phyloP scores from a whole-genome alignment of 306 rosid species.

The Sicyos baderoa region DNA sequence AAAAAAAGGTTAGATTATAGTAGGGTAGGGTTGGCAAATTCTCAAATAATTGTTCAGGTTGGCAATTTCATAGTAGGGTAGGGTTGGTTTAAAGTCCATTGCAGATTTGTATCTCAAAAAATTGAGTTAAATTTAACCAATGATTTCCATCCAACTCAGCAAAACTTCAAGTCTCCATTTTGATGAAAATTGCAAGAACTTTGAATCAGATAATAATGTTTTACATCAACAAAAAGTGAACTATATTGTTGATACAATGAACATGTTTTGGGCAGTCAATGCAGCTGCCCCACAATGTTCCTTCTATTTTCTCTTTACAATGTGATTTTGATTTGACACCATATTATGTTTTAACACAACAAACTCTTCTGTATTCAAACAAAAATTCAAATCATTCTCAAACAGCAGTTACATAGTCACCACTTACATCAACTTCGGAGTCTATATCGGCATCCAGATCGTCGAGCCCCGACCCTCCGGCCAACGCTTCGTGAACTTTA shows the following conservation, averaged over 20 bases:
- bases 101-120: no score
- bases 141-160: background rate
- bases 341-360: background rate
- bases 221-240: background rate
- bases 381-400: no score
- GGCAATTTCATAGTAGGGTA: no score
- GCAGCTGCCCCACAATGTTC: background rate
- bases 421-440: constrained; percentile 41
- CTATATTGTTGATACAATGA: background rate
- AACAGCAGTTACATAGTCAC: constrained; percentile 24
- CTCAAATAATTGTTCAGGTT: no score
- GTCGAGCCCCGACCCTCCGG: constrained; percentile 30
- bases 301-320: constrained; percentile 12
- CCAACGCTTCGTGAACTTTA: constrained; percentile 31
- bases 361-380: constrained; percentile 1
- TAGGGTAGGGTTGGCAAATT: no score
- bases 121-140: background rate
- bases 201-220: background rate
- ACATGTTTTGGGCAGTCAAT: constrained; percentile 5
- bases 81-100: no score
- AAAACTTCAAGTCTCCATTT: background rate
- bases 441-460: constrained; percentile 42
- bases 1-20: no score
- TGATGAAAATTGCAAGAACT: background rate
- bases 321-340: constrained; percentile 12